These are phyloP conservation scores for Trichophyton equinum DNA, from an alignment of 2,329 filamentous ascomycete species.

Conservation along the genomic window DNA sequence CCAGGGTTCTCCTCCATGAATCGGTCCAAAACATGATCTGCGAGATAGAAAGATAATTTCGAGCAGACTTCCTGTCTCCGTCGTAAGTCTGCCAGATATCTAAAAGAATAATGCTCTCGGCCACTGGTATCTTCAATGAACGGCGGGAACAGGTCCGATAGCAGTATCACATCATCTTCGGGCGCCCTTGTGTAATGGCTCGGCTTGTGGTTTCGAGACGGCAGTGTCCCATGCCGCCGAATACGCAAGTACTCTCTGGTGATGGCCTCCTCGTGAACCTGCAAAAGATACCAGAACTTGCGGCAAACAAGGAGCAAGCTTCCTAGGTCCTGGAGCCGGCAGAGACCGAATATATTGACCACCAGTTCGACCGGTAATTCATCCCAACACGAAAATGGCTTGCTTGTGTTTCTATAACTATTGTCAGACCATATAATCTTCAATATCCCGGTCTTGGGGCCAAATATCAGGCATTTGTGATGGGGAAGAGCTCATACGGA, in stretches of 20 bases:
- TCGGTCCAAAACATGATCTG: constrained; percentile 30
- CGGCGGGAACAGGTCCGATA: constrained; percentile 33
- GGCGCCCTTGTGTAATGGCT: constrained; percentile 30
- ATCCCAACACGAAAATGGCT: constrained; percentile 24
- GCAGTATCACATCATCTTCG: constrained; percentile 32
- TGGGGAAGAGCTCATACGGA: background rate
- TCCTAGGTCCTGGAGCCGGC: constrained; percentile 27
- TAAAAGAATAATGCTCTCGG: constrained; percentile 28
- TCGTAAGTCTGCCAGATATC: constrained; percentile 28
- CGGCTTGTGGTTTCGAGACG: constrained; percentile 26
- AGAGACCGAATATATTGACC: constrained; percentile 31
- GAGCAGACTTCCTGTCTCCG: constrained; percentile 29
- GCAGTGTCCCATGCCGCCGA: constrained; percentile 32
- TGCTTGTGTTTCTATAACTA: background rate
- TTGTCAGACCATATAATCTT: background rate
- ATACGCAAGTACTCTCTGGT: constrained; percentile 31
- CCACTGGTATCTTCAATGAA: constrained; percentile 23
- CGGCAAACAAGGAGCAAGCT: constrained; percentile 29
- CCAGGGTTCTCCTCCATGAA: constrained; percentile 23
- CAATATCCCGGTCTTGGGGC: too few species aligned
- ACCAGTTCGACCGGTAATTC: constrained; percentile 31
- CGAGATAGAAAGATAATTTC: constrained; percentile 29
- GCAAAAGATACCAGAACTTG: constrained; percentile 26
- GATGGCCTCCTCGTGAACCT: constrained; percentile 28
- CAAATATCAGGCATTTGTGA: background rate